Evolutionary conservation across 495 filamentous ascomycete genomes (phyloP).

Genomic region (Glonium stellatum): DNA sequence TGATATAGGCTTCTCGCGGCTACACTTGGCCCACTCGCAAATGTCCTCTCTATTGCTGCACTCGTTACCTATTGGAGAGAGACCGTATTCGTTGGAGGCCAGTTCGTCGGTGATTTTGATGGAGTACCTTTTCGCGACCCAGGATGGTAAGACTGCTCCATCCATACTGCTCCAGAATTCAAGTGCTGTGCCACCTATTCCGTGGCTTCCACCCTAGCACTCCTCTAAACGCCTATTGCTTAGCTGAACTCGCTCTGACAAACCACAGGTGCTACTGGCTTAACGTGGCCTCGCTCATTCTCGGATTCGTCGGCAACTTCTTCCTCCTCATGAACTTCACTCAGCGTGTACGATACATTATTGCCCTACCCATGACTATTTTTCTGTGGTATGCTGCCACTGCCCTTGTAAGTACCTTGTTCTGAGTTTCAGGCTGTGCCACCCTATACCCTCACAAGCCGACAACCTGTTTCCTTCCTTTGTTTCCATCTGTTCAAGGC

Average conservation of each 20-base stretch:
- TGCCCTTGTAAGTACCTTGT: conserved; percentile 48
- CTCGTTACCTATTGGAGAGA: conserved; percentile 59
- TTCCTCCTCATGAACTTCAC: conserved; percentile 83
- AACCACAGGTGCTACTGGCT: conserved; percentile 36
- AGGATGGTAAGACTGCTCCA: conserved; percentile 23
- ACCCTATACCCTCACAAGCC: neutral
- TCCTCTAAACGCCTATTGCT: neutral
- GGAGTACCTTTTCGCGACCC: conserved; percentile 41
- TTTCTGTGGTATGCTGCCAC: conserved; percentile 62
- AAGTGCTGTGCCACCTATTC: no score
- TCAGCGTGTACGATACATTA: conserved; percentile 65
- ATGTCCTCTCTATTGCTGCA: conserved; percentile 69
- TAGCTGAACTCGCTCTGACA: conserved; percentile 8
- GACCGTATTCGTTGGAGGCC: conserved; percentile 35
- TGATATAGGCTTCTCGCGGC: conserved; percentile 52
- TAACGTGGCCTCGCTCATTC: conserved; percentile 61
- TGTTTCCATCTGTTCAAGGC: no score
- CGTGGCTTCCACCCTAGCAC: no score
- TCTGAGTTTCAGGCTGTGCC: neutral
- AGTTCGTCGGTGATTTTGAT: conserved; percentile 36
- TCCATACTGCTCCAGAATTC: no score
- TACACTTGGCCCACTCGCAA: conserved; percentile 64
- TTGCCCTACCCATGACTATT: conserved; percentile 64
- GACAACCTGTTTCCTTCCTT: no score
- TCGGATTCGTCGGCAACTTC: conserved; percentile 62